Evolutionary conservation across 192 early-diverging fungal species (phyloP).

Genomic region (Phlyctochytrium bullatum): DNA sequence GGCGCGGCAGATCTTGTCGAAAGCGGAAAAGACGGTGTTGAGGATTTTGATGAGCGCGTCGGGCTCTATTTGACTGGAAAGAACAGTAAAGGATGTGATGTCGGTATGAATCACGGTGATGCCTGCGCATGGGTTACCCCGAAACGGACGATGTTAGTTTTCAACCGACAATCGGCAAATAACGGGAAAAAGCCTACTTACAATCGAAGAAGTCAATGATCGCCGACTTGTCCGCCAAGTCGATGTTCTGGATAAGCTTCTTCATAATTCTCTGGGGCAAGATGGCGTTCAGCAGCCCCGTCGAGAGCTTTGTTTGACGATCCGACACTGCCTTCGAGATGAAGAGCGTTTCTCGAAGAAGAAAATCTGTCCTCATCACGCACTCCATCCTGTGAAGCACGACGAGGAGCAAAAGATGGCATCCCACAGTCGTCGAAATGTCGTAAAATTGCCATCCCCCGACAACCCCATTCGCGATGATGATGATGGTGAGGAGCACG

Average conservation of each 20-base stretch:
- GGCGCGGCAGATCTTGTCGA: neutral
- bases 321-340: neutral
- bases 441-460: neutral
- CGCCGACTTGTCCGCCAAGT: neutral
- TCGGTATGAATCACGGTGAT: neutral
- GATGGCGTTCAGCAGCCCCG: neutral
- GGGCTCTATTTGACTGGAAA: neutral
- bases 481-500: neutral
- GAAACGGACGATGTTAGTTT: neutral
- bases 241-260: neutral
- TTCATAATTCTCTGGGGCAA: conserved; percentile 1
- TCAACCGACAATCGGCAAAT: neutral
- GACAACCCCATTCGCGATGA: neutral
- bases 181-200: neutral
- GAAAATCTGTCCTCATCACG: conserved; percentile 1
- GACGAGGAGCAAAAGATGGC: neutral
- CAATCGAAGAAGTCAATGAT: conserved; percentile 1
- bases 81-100: conserved; percentile 6
- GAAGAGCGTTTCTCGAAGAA: neutral
- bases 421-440: neutral
- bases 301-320: neutral
- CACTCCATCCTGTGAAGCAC: conserved; percentile 1
- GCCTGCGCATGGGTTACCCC: neutral
- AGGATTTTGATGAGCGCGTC: neutral
- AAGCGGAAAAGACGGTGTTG: neutral